A percentile compares a stretch with the other conserved stretches of the same genome.
Conservation (phyloP, 768 basidiomycete genomes). For the Erythrobasidium yunnanense region DNA sequence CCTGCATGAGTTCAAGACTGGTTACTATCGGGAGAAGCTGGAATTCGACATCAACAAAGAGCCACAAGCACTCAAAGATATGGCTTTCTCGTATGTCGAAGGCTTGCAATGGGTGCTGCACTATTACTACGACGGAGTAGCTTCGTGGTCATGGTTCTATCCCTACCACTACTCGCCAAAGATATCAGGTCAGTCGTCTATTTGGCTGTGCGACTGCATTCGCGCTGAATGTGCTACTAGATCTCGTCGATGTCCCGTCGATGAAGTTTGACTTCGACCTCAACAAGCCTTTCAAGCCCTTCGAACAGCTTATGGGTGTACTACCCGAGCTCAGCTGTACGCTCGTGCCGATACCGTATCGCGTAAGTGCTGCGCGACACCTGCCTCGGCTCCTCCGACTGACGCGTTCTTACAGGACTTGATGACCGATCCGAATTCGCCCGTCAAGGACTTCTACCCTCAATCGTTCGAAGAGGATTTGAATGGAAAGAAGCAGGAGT, state of each 20-base stretch:
- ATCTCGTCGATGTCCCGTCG: constrained; percentile 55
- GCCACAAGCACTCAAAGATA: constrained; percentile 55
- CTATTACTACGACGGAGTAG: constrained; percentile 94
- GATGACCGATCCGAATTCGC: constrained; percentile 71
- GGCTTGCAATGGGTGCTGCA: constrained; percentile 99
- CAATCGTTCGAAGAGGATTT: constrained; percentile 78
- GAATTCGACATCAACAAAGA: constrained; percentile 61
- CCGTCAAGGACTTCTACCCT: constrained; percentile 92
- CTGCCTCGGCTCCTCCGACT: not conserved
- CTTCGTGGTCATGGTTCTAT: constrained; percentile 99
- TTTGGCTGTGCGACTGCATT: not conserved
- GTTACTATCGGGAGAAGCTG: constrained; percentile 85
- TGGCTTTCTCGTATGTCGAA: constrained; percentile 74
- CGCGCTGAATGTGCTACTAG: constrained; percentile 41
- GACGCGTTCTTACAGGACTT: constrained; percentile 54
- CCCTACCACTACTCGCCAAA: constrained; percentile 94
- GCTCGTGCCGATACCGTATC: constrained; percentile 73
- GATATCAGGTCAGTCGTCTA: constrained; percentile 62
- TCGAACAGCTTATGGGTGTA: constrained; percentile 96
- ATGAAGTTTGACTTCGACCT: constrained; percentile 79
- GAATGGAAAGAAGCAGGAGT: constrained; percentile 96
- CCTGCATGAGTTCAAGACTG: constrained; percentile 84
- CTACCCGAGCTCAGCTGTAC: constrained; percentile 80
- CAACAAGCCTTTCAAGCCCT: constrained; percentile 81
- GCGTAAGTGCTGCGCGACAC: constrained; percentile 47